These are phyloP conservation scores for Arbutus unedo DNA, from an alignment of 148 eudicot genomes.

Conservation along the genomic window DNA sequence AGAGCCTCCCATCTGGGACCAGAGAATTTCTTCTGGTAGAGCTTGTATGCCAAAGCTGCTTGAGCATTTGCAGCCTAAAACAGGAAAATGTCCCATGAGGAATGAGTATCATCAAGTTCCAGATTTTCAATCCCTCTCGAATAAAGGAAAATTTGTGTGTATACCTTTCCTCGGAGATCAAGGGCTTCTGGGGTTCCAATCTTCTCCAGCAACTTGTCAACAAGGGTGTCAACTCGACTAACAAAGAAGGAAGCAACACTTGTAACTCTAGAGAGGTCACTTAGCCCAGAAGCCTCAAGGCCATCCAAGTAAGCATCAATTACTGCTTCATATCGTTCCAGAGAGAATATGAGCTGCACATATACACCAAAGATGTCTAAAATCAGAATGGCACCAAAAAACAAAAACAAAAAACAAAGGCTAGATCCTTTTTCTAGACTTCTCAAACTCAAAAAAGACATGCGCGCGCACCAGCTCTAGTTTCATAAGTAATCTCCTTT, in stretches of 20 bases:
- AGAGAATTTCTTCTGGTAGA: slow-evolving; percentile 91
- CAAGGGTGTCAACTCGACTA: slow-evolving; percentile 86
- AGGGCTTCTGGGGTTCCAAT: slow-evolving; percentile 92
- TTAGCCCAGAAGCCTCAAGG: slow-evolving; percentile 89
- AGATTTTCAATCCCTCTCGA: background rate
- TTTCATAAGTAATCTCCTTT: background rate
- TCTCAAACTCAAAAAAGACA: background rate
- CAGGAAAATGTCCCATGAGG: background rate
- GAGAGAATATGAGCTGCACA: slow-evolving; percentile 89
- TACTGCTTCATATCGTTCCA: slow-evolving; percentile 90
- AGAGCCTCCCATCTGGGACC: slow-evolving; percentile 99
- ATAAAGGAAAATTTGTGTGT: background rate
- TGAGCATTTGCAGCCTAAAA: slow-evolving; percentile 95
- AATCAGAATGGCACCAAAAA: slow-evolving; percentile 18
- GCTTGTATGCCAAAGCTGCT: slow-evolving; percentile 79
- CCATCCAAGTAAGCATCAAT: slow-evolving; percentile 99
- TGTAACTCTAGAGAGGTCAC: slow-evolving; percentile 86
- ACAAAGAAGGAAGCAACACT: slow-evolving; percentile 99
- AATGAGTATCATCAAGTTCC: background rate
- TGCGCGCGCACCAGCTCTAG: background rate
- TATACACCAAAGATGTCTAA: slow-evolving; percentile 15
- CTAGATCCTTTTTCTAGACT: background rate
- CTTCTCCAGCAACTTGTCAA: slow-evolving; percentile 94
- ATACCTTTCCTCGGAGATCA: slow-evolving; percentile 92
- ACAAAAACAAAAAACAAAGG: background rate